These are phyloP conservation scores for Populus simonii DNA, from an alignment of 345 rosid genomes.

Conservation along the genomic window DNA sequence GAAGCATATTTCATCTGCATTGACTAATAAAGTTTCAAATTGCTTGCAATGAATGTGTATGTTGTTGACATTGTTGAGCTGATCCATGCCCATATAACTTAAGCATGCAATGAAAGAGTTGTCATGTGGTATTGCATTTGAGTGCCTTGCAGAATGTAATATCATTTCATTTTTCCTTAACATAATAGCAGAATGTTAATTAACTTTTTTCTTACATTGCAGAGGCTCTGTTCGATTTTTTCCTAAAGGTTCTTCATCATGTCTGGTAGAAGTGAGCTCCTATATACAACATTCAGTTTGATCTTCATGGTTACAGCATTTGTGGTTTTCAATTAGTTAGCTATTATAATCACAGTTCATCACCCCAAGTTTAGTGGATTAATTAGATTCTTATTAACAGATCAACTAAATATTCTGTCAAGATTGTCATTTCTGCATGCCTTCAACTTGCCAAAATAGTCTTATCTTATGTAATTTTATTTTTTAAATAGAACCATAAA, in stretches of 20 bases:
- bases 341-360: background rate
- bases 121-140: background rate
- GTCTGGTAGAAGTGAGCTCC: slow-evolving; percentile 65
- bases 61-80: background rate
- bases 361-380: background rate
- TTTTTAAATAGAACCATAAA: background rate
- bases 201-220: slow-evolving; percentile 23
- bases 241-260: slow-evolving; percentile 71
- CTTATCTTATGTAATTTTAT: background rate
- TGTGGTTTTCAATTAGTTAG: background rate
- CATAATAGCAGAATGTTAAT: slow-evolving; percentile 15
- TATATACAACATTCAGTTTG: background rate
- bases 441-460: background rate
- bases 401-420: background rate
- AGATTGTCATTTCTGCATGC: slow-evolving; percentile 1
- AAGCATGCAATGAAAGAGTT: background rate
- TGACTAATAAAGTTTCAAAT: background rate
- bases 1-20: background rate
- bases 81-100: background rate
- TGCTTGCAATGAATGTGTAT: background rate
- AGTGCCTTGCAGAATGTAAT: background rate
- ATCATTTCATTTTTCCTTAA: background rate
- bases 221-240: slow-evolving; percentile 87
- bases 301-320: background rate
- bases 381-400: background rate